phyloP scores from a whole-genome alignment of 768 basidiomycete species.

The Pleurotus ostreatus region DNA sequence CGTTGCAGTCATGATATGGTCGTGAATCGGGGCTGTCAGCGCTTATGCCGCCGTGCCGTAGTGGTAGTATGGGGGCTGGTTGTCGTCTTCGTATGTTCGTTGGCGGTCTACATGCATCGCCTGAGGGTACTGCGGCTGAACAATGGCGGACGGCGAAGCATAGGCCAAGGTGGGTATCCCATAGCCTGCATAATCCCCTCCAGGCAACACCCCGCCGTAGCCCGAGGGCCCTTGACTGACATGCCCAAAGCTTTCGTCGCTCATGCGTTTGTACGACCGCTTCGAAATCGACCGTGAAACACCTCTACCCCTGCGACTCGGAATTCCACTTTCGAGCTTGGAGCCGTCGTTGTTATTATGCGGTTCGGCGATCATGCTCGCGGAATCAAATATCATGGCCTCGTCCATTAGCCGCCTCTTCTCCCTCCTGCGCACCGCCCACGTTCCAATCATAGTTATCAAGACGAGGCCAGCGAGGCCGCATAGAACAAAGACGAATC shows the following conservation, averaged over 20 bases:
- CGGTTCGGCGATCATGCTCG: conserved; percentile 14
- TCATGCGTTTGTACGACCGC: not conserved
- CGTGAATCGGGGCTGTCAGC: too few species aligned
- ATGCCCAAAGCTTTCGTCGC: conserved; percentile 2
- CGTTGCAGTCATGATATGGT: too few species aligned
- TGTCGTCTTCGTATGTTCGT: conserved; percentile 1
- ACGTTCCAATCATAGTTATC: conserved; percentile 40
- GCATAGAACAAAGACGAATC: conserved; percentile 50
- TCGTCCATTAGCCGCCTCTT: conserved; percentile 37
- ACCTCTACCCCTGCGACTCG: not conserved
- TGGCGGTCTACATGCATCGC: not conserved
- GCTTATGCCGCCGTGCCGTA: not conserved
- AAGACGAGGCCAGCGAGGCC: conserved; percentile 45
- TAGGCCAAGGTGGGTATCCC: not conserved
- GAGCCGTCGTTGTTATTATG: not conserved
- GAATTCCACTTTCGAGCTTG: not conserved
- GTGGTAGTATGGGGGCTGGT: not conserved
- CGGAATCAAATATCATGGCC: conserved; percentile 51
- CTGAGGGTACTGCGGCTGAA: conserved; percentile 1
- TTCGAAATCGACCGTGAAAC: not conserved
- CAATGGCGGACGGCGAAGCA: not conserved
- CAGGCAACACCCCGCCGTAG: not conserved
- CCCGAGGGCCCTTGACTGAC: not conserved
- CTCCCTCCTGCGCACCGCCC: conserved; percentile 44
- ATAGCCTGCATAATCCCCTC: not conserved